Percentiles rank a stretch among this genome's conserved stretches.
phyloP scores from a whole-genome alignment of 305 asterid species.

The Fraxinus sp. region DNA sequence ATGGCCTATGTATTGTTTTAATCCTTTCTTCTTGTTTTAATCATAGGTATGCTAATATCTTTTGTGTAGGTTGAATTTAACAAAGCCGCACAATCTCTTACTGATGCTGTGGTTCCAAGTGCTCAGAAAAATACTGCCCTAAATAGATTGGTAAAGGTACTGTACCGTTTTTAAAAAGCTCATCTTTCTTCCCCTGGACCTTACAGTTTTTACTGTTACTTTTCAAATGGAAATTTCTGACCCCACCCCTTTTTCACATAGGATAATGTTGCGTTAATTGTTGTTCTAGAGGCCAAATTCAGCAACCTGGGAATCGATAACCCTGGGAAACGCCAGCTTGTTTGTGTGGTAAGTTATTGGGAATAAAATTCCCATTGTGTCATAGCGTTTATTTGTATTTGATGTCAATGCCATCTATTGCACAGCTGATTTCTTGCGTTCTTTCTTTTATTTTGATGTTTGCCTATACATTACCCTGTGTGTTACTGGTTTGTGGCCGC shows the following conservation, averaged over 20 bases:
- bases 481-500: not conserved
- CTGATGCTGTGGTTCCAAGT: conserved; percentile 81
- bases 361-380: not conserved
- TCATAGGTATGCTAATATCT: conserved; percentile 20
- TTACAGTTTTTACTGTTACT: conserved; percentile 15
- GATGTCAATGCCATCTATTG: not conserved
- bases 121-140: conserved; percentile 79
- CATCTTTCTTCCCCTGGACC: not conserved
- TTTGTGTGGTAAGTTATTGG: conserved; percentile 75
- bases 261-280: conserved; percentile 87
- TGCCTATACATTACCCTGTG: not conserved
- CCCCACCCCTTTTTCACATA: conserved; percentile 27
- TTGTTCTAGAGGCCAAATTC: conserved; percentile 88
- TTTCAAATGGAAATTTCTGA: not conserved
- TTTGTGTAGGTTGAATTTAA: conserved; percentile 83
- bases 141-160: conserved; percentile 82
- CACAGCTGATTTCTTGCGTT: not conserved
- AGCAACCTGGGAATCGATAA: conserved; percentile 74
- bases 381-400: not conserved
- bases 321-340: conserved; percentile 87
- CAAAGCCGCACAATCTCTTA: conserved; percentile 93
- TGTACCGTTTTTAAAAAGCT: not conserved
- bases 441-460: not conserved
- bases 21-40: conserved; percentile 9
- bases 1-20: not conserved